A percentile compares a stretch with the other conserved stretches of the same genome.
These are phyloP conservation scores for Skeletonema marinoi DNA, from an alignment of 108 stramenopile genomes.

Conservation along the genomic window DNA sequence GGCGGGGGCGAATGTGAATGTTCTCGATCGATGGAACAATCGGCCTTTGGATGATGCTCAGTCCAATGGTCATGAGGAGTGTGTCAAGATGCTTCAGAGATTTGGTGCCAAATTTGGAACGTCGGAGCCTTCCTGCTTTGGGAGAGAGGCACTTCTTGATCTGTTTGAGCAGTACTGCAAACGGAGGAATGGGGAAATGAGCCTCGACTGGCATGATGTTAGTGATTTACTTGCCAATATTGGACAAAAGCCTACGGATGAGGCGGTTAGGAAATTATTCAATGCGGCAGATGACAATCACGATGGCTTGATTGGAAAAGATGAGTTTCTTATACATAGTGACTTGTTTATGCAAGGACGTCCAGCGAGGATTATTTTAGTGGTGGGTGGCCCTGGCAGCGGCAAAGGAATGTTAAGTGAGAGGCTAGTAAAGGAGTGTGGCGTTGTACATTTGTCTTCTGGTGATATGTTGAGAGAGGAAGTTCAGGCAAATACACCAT, in stretches of 20 bases:
- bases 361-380: conserved; percentile 84
- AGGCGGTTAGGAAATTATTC: conserved; percentile 59
- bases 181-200: conserved; percentile 32
- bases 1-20: conserved; percentile 52
- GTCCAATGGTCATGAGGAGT: conserved; percentile 21
- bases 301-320: conserved; percentile 58
- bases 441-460: conserved; percentile 91
- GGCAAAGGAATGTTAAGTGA: conserved; percentile 92
- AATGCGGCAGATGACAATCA: conserved; percentile 58
- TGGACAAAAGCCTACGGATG: conserved; percentile 64
- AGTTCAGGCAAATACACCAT: conserved; percentile 72
- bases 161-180: conserved; percentile 65
- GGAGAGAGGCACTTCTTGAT: conserved; percentile 59
- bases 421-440: conserved; percentile 78
- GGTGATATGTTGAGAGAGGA: conserved; percentile 95
- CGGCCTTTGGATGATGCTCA: conserved; percentile 57
- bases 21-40: conserved; percentile 54
- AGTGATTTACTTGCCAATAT: conserved; percentile 51
- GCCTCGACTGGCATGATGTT: conserved; percentile 63
- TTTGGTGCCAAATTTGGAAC: conserved; percentile 32
- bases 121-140: neutral
- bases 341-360: conserved; percentile 66
- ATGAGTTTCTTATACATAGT: conserved; percentile 63
- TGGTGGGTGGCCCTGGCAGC: conserved; percentile 95
- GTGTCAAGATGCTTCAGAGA: conserved; percentile 13